Evolutionary conservation across 1,284 basidiomycete genomes (phyloP), one percentile per base, ranked within the genome.

Genomic region (Ustilago curta): DNA sequence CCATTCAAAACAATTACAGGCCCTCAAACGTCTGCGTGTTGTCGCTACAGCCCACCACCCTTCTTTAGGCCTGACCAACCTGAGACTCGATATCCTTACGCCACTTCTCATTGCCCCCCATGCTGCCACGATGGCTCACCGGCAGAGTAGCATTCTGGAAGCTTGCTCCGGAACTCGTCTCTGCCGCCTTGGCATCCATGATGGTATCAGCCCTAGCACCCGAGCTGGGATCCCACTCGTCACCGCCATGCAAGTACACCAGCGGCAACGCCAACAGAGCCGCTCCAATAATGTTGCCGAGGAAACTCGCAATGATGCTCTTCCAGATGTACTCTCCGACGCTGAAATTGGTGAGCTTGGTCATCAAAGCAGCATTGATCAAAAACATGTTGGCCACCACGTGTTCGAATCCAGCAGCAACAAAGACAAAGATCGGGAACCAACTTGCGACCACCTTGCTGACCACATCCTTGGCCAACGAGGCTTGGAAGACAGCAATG

Each of bases 401-500:
- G 86, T 92, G 91, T 78, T 92, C 91, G 77, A 88, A 92, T 14
- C 89, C 88, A 64, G 90, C 90, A 0, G 84, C 69, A n/a, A 86
- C 84, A 79, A 92, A 93, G 37, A 91, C 89, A 88, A 91, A 92
- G 69, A 92, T 91, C 8, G 92, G 91, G 64, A 92, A 89, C 90
- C 91, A 92, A 45, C 89, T 88, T 0, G 90, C 89, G 60, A 91
- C 85, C 44, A 92, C 88, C 88, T 93, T 93, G 12, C 91, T 91
- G 9, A 91, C 83, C 0, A 91, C 91, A 9, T 93, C 91, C 54
- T 85, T 89, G 8, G 91, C 90, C 18, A 89, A 89, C n/a, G 90
- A 87, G 0, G 90, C 89, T 90, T 92, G 91, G 91, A 91, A 93
- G 59, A 93, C 87, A 4, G 91, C 91, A n/a, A 92, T 86, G 71